Percentiles rank a stretch among this genome's conserved stretches.
Evolutionary conservation across 306 rosid genomes (phyloP).

Genomic region (Elaeagnus macrophylla): DNA sequence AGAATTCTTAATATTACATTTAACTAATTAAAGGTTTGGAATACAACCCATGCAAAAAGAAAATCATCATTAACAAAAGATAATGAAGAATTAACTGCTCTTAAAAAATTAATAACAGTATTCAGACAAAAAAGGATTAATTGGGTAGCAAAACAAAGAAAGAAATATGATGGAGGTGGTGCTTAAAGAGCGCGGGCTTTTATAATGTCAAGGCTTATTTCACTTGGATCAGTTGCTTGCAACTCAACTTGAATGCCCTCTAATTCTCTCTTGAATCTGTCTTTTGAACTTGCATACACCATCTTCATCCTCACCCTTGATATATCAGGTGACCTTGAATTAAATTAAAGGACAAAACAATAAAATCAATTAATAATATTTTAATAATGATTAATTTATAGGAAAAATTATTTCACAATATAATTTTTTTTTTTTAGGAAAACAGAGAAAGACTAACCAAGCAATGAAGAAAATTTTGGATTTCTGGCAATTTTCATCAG

Average conservation of each 20-base stretch:
- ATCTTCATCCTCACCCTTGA: conserved; percentile 19
- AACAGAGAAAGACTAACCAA: conserved; percentile 29
- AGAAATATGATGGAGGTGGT: neutral
- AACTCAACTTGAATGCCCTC: conserved; percentile 25
- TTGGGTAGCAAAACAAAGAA: neutral
- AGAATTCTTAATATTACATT: too few species aligned
- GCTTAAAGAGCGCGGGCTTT: conserved; percentile 5
- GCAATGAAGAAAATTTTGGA: conserved; percentile 79
- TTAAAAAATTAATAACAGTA: too few species aligned
- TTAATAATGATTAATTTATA: too few species aligned
- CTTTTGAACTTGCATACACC: conserved; percentile 29
- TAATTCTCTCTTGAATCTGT: conserved; percentile 29
- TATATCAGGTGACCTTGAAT: conserved; percentile 15
- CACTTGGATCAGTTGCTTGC: conserved; percentile 23
- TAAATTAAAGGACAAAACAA: neutral
- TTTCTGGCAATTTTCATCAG: conserved; percentile 55
- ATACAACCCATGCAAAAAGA: too few species aligned
- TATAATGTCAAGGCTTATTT: conserved; percentile 24
- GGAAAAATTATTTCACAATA: too few species aligned
- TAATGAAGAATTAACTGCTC: too few species aligned
- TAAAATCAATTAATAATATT: too few species aligned
- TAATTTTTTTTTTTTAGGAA: too few species aligned
- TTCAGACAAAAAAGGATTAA: neutral
- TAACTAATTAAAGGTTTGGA: too few species aligned
- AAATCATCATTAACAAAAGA: too few species aligned